phyloP scores from a whole-genome alignment of 768 basidiomycete genomes.

The Kwoniella shandongensis region DNA sequence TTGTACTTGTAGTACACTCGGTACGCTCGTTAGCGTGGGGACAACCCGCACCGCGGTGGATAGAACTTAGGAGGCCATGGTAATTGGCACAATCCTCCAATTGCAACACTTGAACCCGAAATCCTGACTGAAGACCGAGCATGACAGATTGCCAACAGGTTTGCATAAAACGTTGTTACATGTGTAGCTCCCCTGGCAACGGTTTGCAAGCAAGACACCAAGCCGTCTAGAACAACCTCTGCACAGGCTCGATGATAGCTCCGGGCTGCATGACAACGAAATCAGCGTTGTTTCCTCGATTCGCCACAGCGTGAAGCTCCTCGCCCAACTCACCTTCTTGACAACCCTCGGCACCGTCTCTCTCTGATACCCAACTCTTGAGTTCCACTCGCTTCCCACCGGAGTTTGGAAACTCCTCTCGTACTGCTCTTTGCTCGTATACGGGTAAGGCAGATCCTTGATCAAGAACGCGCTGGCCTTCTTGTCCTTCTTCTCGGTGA shows the following conservation, averaged over 20 bases:
- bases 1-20: too few species aligned
- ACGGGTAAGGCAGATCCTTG: conserved; percentile 90
- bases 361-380: conserved; percentile 61
- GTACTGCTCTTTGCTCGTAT: conserved; percentile 88
- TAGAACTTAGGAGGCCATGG: too few species aligned
- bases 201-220: too few species aligned
- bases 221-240: conserved; percentile 47
- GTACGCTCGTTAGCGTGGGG: too few species aligned
- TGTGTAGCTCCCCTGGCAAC: too few species aligned
- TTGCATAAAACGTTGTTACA: too few species aligned
- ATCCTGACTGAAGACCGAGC: too few species aligned
- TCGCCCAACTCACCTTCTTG: conserved; percentile 66
- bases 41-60: too few species aligned
- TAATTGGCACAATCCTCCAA: too few species aligned
- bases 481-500: conserved; percentile 92
- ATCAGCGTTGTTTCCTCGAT: not conserved
- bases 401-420: conserved; percentile 79
- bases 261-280: conserved; percentile 33
- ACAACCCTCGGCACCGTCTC: conserved; percentile 80
- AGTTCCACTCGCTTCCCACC: conserved; percentile 90
- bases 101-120: too few species aligned
- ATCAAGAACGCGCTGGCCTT: conserved; percentile 86
- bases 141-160: too few species aligned
- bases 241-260: conserved; percentile 52
- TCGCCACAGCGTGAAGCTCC: not conserved